Base-by-base conservation (phyloP, 371 early-diverging fungal species). In the Rhizopus microsporus region DNA sequence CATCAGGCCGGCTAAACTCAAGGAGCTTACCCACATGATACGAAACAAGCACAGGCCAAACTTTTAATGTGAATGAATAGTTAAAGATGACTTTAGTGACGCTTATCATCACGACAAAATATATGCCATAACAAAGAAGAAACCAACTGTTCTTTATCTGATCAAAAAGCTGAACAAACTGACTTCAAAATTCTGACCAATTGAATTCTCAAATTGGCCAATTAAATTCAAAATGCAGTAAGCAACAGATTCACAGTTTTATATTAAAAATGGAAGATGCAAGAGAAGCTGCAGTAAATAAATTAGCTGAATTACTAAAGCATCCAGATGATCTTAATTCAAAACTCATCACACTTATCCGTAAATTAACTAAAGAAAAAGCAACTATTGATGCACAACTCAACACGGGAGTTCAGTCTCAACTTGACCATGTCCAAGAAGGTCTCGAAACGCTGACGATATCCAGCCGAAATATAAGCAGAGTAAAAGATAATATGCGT, bases 301-400 rank as follows among this genome's bases (percentile, higher is more conserved):
- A 75, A 45, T 52, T 89, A 15, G 75, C 84, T 1, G 88, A 85
- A 49, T 60, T 88, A 59, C 74, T 92, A 34, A 85, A 87, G 52
- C 95, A 96, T 77, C 98, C 97, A 5, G 98, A 97, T 72, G 98
- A 97, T 73, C 82, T 97, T 15, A 88, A 86, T 35, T 87, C 85
- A 69, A 93, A 93, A 71, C 85, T 95, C 7, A 84, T 81, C 23
- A 81, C 85, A 4, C 62, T 95, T 17, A 87, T 89, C 43, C 85
- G 89, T 47, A 92, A 92, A 65, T 78, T 95, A 38, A 85, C 88
- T 3, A 86, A 89, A 56, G 98, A 98, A 76, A 93, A 95, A 70
- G 92, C 93, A 3, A 84, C 90, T 10, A 88, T 96, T 29, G 97
- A 98, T 69, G 95, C 96, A 17, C 97, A 97, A 67, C 84, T 98